A percentile compares a stretch with the other conserved stretches of the same genome.
Evolutionary conservation across 176 grass and related monocot species (phyloP).

Genomic region (Pontederia paniculata): DNA sequence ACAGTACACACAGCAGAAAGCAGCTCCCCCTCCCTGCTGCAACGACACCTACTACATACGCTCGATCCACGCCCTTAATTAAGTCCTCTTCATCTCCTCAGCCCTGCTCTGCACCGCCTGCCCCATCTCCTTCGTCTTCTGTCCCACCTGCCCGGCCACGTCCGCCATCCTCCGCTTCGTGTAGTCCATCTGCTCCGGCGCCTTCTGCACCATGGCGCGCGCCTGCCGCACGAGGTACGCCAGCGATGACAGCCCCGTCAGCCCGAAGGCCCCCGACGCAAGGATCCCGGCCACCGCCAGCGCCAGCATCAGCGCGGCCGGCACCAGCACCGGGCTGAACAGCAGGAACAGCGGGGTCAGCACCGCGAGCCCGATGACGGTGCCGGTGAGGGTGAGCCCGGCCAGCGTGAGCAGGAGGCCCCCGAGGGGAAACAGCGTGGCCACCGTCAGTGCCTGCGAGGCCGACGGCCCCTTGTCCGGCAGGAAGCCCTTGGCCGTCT

Average conservation of each 20-base stretch:
- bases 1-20: no score
- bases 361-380: constrained; percentile 52
- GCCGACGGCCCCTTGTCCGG: constrained; percentile 50
- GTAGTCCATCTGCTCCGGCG: constrained; percentile 59
- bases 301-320: constrained; percentile 60
- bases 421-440: constrained; percentile 74
- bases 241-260: constrained; percentile 59
- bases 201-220: constrained; percentile 37
- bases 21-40: no score
- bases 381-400: constrained; percentile 45
- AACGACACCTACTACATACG: no score
- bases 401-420: constrained; percentile 69
- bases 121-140: constrained; percentile 43
- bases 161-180: constrained; percentile 58
- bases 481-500: constrained; percentile 39
- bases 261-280: constrained; percentile 50
- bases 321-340: constrained; percentile 79
- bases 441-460: constrained; percentile 84
- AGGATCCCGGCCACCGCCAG: constrained; percentile 65
- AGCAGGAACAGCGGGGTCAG: constrained; percentile 65
- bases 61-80: no score
- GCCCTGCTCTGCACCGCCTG: constrained; percentile 9
- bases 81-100: constrained; percentile 1
- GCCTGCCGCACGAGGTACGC: constrained; percentile 30
- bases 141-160: constrained; percentile 35